phyloP scores from a whole-genome alignment of 2,329 filamentous ascomycete genomes.

The Hypoxylon sp. region DNA sequence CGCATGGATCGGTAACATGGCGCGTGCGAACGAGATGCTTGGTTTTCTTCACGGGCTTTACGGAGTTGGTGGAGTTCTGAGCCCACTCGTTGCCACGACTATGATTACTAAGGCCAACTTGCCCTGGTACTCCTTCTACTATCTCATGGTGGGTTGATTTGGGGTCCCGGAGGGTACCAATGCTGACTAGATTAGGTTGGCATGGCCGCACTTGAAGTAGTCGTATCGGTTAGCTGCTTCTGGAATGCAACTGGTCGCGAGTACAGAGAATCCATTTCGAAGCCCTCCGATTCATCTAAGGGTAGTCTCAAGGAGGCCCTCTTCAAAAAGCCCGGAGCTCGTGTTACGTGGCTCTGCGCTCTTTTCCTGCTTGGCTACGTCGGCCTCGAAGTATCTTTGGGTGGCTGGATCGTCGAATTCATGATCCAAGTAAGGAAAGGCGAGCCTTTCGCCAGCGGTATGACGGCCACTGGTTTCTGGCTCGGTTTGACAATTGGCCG shows the following conservation, averaged over 20 bases:
- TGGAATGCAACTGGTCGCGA: conserved; percentile 69
- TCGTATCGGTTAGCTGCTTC: conserved; percentile 66
- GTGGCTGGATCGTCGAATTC: conserved; percentile 88
- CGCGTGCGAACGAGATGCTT: conserved; percentile 77
- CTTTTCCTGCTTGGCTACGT: conserved; percentile 83
- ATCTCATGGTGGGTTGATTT: conserved; percentile 73
- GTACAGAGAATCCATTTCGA: conserved; percentile 63
- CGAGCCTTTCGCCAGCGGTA: conserved; percentile 76
- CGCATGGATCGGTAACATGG: conserved; percentile 75
- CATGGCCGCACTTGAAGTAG: conserved; percentile 69
- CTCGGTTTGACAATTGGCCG: conserved; percentile 82
- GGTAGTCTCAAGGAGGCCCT: conserved; percentile 58
- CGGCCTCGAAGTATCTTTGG: conserved; percentile 80
- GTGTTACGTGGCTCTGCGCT: conserved; percentile 78
- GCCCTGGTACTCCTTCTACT: conserved; percentile 81
- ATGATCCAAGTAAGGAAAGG: conserved; percentile 83
- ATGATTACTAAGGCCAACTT: conserved; percentile 75
- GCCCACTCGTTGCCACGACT: conserved; percentile 78
- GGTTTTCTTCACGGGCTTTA: conserved; percentile 79
- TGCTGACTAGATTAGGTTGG: conserved; percentile 59
- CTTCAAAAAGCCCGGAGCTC: conserved; percentile 59
- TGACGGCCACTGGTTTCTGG: conserved; percentile 87
- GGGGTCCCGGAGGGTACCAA: neutral
- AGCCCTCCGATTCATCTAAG: conserved; percentile 49
- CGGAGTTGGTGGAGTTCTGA: conserved; percentile 76